phyloP scores from a whole-genome alignment of 2,329 filamentous ascomycete species.

The Trichoderma sp. region DNA sequence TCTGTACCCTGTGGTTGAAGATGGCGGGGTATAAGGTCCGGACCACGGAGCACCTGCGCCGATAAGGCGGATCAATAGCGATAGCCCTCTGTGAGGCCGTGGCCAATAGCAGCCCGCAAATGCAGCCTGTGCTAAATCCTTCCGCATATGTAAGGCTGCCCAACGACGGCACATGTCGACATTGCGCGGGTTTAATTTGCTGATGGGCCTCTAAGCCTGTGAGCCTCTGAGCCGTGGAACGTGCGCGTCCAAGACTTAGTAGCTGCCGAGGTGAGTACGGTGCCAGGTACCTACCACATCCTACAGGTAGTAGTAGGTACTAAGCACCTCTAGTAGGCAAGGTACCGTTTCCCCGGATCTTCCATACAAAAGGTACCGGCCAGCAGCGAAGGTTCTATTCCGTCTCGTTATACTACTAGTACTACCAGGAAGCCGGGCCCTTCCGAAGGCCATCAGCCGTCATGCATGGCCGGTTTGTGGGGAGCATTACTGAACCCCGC shows the following conservation, averaged over 20 bases:
- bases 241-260: neutral
- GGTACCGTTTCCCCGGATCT: neutral
- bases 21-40: slow-evolving; percentile 18
- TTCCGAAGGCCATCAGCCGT: neutral
- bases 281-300: too few relatives aligned
- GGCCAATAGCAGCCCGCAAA: slow-evolving; percentile 29
- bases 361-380: neutral
- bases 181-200: slow-evolving; percentile 8
- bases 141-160: neutral
- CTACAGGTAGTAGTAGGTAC: too few relatives aligned
- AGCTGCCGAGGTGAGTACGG: neutral
- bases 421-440: slow-evolving; percentile 6
- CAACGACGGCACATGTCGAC: slow-evolving; percentile 8
- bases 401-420: too few relatives aligned
- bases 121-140: slow-evolving; percentile 26
- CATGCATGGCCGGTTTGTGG: slow-evolving; percentile 7
- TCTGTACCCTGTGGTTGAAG: neutral
- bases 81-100: slow-evolving; percentile 9
- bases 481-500: neutral
- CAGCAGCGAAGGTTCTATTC: neutral
- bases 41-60: slow-evolving; percentile 16
- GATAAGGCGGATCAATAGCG: slow-evolving; percentile 19
- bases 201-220: neutral
- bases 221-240: neutral
- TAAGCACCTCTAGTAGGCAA: neutral